A percentile compares a stretch with the other conserved stretches of the same genome.
These are phyloP conservation scores for Exobasidium cylindrosporum DNA, from an alignment of 1,284 basidiomycete genomes.

Conservation along the genomic window DNA sequence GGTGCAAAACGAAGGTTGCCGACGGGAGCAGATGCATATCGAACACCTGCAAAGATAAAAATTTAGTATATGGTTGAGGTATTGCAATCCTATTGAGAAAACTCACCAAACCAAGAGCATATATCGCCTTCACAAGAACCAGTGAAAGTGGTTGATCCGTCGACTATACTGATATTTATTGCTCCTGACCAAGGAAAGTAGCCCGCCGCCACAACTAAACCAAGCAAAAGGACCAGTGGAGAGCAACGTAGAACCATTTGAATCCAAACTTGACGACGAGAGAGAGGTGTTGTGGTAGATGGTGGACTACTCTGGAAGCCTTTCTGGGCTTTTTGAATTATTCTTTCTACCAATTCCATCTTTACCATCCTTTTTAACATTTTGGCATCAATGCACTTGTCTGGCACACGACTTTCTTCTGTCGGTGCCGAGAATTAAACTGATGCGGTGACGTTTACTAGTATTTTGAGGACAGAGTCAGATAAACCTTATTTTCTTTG, in stretches of 20 bases:
- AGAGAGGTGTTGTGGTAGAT: not conserved
- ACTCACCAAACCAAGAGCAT: not conserved
- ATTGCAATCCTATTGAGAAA: too few relatives aligned
- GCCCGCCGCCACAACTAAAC: not conserved
- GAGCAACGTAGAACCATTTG: not conserved
- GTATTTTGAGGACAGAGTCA: too few relatives aligned
- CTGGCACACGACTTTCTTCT: too few relatives aligned
- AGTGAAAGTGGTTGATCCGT: not conserved
- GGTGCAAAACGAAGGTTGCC: conserved; percentile 18
- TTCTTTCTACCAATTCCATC: not conserved
- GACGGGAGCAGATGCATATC: conserved; percentile 17
- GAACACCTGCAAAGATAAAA: conserved; percentile 17
- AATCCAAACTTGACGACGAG: not conserved
- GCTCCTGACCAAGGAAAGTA: not conserved
- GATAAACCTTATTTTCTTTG: too few relatives aligned
- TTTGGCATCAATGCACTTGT: too few relatives aligned
- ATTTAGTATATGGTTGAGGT: too few relatives aligned
- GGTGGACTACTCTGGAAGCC: too few relatives aligned
- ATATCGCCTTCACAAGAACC: not conserved
- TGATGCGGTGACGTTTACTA: too few relatives aligned
- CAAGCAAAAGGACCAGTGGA: not conserved
- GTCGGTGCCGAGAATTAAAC: too few relatives aligned
- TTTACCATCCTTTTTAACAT: too few relatives aligned
- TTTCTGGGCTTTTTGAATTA: too few relatives aligned
- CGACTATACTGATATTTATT: not conserved